A percentile compares a stretch with the other conserved stretches of the same genome.
These are phyloP conservation scores for Coemansia sp. DNA, from an alignment of 192 early-diverging fungal species.

Conservation along the genomic window DNA sequence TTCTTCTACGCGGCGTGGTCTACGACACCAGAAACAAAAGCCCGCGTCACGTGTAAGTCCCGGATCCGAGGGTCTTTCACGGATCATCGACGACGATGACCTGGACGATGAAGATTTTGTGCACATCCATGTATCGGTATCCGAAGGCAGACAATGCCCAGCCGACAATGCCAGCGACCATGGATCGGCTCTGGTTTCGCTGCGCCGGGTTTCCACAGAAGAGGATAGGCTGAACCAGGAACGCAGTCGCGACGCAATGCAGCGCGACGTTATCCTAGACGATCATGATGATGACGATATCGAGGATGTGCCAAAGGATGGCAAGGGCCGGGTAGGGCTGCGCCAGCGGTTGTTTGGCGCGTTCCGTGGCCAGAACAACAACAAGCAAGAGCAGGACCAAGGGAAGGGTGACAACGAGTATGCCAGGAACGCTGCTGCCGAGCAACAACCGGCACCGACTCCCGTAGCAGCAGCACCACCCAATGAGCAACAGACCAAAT, in stretches of 20 bases:
- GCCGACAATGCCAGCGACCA: slow-evolving; percentile 4
- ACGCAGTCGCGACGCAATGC: not conserved
- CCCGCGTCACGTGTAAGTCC: slow-evolving; percentile 1
- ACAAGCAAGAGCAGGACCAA: not conserved
- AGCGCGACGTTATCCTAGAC: not conserved
- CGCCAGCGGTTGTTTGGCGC: slow-evolving; percentile 31
- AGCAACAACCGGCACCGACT: not conserved
- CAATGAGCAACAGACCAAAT: not conserved
- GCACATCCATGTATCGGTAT: slow-evolving; percentile 5
- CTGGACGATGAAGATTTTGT: slow-evolving; percentile 13
- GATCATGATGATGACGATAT: slow-evolving; percentile 4
- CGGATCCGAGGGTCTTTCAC: slow-evolving; percentile 8
- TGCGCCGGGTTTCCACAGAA: slow-evolving; percentile 20
- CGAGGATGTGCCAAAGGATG: not conserved
- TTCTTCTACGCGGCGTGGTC: slow-evolving; percentile 3
- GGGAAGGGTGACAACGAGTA: not conserved
- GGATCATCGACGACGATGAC: slow-evolving; percentile 7
- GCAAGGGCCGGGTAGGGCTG: not conserved
- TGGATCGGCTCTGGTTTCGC: slow-evolving; percentile 24
- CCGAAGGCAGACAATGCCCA: not conserved
- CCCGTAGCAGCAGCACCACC: not conserved
- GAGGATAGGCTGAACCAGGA: not conserved
- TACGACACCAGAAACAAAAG: slow-evolving; percentile 4
- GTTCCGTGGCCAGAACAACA: not conserved
- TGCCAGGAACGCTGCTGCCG: not conserved